phyloP scores from a whole-genome alignment of 225 moss, liverwort and hornwort species.

The Physcomitrium patens region DNA sequence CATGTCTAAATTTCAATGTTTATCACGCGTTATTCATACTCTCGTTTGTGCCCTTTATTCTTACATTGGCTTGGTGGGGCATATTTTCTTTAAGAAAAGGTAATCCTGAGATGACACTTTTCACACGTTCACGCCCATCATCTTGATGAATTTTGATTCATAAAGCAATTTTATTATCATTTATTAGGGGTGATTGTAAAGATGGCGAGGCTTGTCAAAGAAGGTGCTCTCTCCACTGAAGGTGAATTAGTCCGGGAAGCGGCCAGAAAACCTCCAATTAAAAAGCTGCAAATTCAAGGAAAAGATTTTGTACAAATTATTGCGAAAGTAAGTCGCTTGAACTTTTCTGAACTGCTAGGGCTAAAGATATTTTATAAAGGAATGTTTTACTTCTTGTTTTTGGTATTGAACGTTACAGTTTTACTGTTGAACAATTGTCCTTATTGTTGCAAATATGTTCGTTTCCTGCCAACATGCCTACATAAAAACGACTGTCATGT shows the following conservation, averaged over 20 bases:
- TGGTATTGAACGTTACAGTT: too few species aligned
- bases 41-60: background rate
- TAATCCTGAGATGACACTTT: background rate
- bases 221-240: constrained; percentile 54
- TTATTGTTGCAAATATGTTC: too few species aligned
- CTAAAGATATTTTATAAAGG: too few species aligned
- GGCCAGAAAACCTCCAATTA: constrained; percentile 65
- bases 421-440: too few species aligned
- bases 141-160: background rate
- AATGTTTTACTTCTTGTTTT: too few species aligned
- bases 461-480: too few species aligned
- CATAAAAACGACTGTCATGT: too few species aligned
- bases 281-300: constrained; percentile 57
- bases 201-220: constrained; percentile 77
- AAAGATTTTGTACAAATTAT: constrained; percentile 94
- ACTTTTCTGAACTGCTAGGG: background rate
- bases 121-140: background rate
- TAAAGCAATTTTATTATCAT: background rate
- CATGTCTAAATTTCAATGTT: too few species aligned
- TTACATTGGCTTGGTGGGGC: background rate
- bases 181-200: constrained; percentile 72
- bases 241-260: constrained; percentile 71
- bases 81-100: background rate
- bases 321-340: constrained; percentile 61
- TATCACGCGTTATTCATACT: too few species aligned